Evolutionary conservation across 495 filamentous ascomycete species (phyloP), one percentile per base, ranked within the genome.

Genomic region (Daldinia caldariorum): DNA sequence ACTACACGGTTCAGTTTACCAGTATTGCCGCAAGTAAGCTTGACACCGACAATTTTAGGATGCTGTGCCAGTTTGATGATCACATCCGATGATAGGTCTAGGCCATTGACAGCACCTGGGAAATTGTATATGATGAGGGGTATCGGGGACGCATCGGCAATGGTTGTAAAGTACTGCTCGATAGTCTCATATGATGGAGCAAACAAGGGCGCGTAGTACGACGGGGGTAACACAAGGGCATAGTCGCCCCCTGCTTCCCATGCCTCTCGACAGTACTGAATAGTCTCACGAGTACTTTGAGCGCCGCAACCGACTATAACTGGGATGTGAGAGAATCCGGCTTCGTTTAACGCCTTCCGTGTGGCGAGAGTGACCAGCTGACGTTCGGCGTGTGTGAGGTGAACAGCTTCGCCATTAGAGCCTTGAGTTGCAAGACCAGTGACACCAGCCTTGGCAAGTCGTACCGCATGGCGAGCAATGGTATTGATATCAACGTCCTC

Each of bases 341-440:
- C 85, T 35, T 88, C 86, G 79, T 82, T 79, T 55, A 97, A 84
- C 31, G 93, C 93, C 55, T 88, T 88, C 20, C 94, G 90, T 6
- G 94, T 97, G 22, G 89, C 87, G 18, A 83, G 80, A 3, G 93
- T 97, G 67, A 97, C 90, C 66, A 86, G 76, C 55, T 88, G 87
- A 61, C 92, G 87, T 77, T 95, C 92, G 6, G 86, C 79, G 61
- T 90, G 89, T 56, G 88, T 89, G 49, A 96, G 84, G 71, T 94
- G 92, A 14, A 94, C 92, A 12, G 92, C 92, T 82, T 96, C 94
- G 61, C 94, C 94, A 75, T 97, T 97, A 78, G 91, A 94, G 31
- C 94, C 94, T 78, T 96, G 93, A 16, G 91, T 93, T 53, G 92
- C 88, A 41, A 97, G 83, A 54, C 93, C 94, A 43, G 89, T 86